Evolutionary conservation across 2,329 filamentous ascomycete genomes (phyloP), one percentile per base, ranked within the genome.

Genomic region (Colletotrichum lentis): DNA sequence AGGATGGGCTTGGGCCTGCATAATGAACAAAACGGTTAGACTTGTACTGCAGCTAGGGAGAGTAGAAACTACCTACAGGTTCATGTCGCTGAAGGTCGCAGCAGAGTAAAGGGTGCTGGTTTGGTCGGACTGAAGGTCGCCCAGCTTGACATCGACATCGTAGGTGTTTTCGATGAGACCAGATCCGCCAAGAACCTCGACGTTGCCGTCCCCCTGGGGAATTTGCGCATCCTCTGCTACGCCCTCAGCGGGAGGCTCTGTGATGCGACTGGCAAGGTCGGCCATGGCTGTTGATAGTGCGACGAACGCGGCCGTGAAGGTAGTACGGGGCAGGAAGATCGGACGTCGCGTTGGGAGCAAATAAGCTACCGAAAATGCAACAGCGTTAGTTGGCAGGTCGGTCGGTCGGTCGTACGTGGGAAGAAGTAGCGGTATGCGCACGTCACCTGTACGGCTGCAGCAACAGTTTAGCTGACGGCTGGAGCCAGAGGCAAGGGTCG

Each of bases 91-190:
- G 77, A 97, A 99, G 1, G 86, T 88, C 73, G 90, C 91, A 57
- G 91, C 90, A 3, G 95, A 97, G 78, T 89, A 96, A 27, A 98
- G 87, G 12, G 95, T 95, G 76, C 94, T 95, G 74, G 93, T 91
- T 12, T 91, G 89, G 76, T 97, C 93, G 37, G 89, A 88, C 80
- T 97, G 94, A 62, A 97, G 85, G 76, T 97, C 94, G 74, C 91
- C 94, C 67, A 98, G 87, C 79, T 95, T 96, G 73, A 99, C 93
- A 76, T 97, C 91, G 72, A 99, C 95, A 72, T 96, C 91, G 80
- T 91, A 96, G 67, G 91, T 89, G 4, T 90, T 89, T 78, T 97
- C 92, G 54, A 86, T 79, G 35, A 90, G 81, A 55, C 82, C 83
- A 46, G 87, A 87, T 62, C 85, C 87, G 46, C 79, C 78, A 22